A percentile compares a stretch with the other conserved stretches of the same genome.
Conservation (phyloP, 257 asterid genomes). For the Scutellaria galericulata region DNA sequence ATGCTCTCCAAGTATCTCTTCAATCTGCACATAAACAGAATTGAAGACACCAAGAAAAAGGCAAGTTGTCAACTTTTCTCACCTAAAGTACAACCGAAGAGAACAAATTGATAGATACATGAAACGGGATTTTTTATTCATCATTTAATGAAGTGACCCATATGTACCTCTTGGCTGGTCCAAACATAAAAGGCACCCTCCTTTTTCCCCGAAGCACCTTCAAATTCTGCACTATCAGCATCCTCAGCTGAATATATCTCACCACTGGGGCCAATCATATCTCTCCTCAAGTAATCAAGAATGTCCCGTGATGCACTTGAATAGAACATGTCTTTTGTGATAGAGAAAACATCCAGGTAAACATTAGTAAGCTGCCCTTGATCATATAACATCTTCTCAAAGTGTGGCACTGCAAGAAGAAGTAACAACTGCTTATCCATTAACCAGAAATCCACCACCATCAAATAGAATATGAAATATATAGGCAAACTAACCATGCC, state of each 20-base stretch:
- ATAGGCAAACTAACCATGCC: slow-evolving; percentile 78
- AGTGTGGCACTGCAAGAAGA: slow-evolving; percentile 84
- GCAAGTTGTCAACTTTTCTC: not conserved
- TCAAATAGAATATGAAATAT: not conserved
- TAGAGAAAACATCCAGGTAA: slow-evolving; percentile 72
- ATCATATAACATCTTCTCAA: slow-evolving; percentile 97
- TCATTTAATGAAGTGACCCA: not conserved
- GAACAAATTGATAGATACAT: not conserved
- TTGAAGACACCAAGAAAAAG: not conserved
- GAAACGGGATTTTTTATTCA: not conserved
- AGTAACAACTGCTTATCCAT: slow-evolving; percentile 9
- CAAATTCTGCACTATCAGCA: slow-evolving; percentile 92
- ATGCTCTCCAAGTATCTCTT: slow-evolving; percentile 72
- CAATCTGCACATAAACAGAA: slow-evolving; percentile 51
- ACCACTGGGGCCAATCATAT: slow-evolving; percentile 85
- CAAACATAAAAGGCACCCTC: slow-evolving; percentile 96
- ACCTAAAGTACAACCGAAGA: not conserved
- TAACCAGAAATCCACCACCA: not conserved
- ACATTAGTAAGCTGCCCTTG: slow-evolving; percentile 92
- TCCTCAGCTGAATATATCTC: slow-evolving; percentile 97
- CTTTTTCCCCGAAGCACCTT: slow-evolving; percentile 70
- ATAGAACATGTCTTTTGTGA: slow-evolving; percentile 67
- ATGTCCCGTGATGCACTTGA: slow-evolving; percentile 73
- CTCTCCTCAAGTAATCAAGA: slow-evolving; percentile 92
- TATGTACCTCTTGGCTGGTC: slow-evolving; percentile 76